A percentile compares a stretch with the other conserved stretches of the same genome.
Evolutionary conservation across 805 yeast genomes (phyloP).

Genomic region (Starmerella bombicola): DNA sequence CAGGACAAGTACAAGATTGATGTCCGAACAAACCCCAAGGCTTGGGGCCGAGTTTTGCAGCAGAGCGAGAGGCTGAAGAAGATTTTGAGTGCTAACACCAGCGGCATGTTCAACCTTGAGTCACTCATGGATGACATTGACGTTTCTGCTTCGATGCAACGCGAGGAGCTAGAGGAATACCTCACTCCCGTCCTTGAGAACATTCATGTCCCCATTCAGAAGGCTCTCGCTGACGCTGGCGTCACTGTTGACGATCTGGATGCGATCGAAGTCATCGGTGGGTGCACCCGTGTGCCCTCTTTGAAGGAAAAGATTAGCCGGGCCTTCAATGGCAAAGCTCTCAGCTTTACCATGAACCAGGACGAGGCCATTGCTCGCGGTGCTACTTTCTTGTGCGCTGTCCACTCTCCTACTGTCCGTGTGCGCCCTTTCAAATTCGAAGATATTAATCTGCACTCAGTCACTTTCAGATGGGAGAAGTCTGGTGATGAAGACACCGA

Average conservation of each 20-base stretch:
- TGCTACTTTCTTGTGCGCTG: constrained; percentile 97
- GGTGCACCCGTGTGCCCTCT: constrained; percentile 94
- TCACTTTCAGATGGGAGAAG: constrained; percentile 89
- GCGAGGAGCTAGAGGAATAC: constrained; percentile 87
- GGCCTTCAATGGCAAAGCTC: constrained; percentile 68
- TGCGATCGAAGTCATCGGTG: constrained; percentile 92
- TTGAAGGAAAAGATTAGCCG: constrained; percentile 70
- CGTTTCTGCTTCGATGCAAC: constrained; percentile 73
- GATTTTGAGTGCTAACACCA: constrained; percentile 87
- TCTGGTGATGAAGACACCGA: constrained; percentile 80
- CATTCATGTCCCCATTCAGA: constrained; percentile 63
- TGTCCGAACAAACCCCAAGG: constrained; percentile 82
- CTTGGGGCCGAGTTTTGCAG: constrained; percentile 79
- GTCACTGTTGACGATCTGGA: constrained; percentile 63
- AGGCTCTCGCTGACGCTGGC: constrained; percentile 71
- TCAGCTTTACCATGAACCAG: constrained; percentile 92
- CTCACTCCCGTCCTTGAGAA: constrained; percentile 70
- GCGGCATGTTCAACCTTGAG: constrained; percentile 91
- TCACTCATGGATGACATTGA: constrained; percentile 96
- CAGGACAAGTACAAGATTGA: constrained; percentile 86
- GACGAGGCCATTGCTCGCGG: constrained; percentile 99
- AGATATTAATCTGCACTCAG: constrained; percentile 83
- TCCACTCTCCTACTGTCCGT: constrained; percentile 96
- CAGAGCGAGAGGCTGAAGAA: constrained; percentile 92
- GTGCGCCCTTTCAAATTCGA: constrained; percentile 98